Conservation (phyloP, 75 land plant species). For the Pinus albicaulis region DNA sequence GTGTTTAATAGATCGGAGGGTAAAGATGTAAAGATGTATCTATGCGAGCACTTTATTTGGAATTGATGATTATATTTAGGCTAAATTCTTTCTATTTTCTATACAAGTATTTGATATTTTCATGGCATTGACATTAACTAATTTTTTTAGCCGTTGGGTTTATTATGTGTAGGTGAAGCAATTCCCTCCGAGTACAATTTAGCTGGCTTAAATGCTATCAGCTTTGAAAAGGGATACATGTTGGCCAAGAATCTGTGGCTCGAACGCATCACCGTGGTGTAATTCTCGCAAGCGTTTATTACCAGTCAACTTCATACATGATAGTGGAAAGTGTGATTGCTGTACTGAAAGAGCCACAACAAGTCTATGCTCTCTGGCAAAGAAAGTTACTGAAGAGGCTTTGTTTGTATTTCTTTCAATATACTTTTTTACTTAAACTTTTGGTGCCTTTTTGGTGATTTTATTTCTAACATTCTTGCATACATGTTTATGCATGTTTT, state of each 20-base stretch:
- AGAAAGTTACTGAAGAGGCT: background rate
- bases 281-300: slow-evolving; percentile 84
- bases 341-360: background rate
- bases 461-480: background rate
- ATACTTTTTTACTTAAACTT: background rate
- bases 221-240: slow-evolving; percentile 91
- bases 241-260: slow-evolving; percentile 89
- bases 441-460: background rate
- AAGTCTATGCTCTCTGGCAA: background rate
- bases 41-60: too few species aligned
- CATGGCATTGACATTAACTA: too few species aligned
- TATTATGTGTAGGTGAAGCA: slow-evolving; percentile 64
- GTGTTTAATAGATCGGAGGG: too few species aligned
- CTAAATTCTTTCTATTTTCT: too few species aligned
- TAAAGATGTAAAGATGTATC: too few species aligned
- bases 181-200: slow-evolving; percentile 95
- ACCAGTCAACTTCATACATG: slow-evolving; percentile 66
- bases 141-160: background rate
- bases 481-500: too few species aligned
- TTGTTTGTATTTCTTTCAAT: background rate
- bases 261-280: slow-evolving; percentile 97
- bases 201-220: slow-evolving; percentile 82
- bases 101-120: too few species aligned
- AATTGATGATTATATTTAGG: too few species aligned
- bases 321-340: slow-evolving; percentile 60